Base-by-base conservation (phyloP, 495 filamentous ascomycete genomes). In the Rusavskia elegans region DNA sequence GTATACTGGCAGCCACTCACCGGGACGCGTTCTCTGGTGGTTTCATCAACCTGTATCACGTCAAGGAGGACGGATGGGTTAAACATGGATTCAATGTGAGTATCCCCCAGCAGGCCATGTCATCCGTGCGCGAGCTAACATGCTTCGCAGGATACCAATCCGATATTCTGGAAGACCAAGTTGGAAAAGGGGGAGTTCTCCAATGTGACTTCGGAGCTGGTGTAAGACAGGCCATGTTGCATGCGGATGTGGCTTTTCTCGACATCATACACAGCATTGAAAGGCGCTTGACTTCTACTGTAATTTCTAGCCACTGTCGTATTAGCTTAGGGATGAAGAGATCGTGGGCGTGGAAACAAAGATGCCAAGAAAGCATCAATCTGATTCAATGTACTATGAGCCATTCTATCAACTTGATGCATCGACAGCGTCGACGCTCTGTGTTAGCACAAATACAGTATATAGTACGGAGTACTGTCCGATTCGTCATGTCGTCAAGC, bases 91-190 rank as follows among this genome's bases (percentile, higher is more conserved):
- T 98, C 74, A 85, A 72, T 64, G 71, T 60, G 64, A 60, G 54
- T 48, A 21, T 50, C n/a, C 27, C 37, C n/a, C n/a, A 23, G 27
- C 48, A 39, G 21, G 29, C 6, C 51, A 21, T 32, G 41, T 49
- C 29, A 16, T 19, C 20, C 17, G 6, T 20, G 5, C 38, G 14
- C 7, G 8, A 51, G 53, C 52, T 65, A 37, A 62, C 41, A 6
- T 37, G 8, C 16, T 13, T 40, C 10, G 1, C 19, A 64, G 63
- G 87, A 94, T 64, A 94, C 88, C 57, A 88, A 92, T 73, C 87
- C 87, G 23, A 88, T 96, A 60, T 97, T 97, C 81, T 97, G 93
- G 92, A 85, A 93, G 78, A 95, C 87, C 40, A 98, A 97, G 82
- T 68, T 97, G 61, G 85, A 95, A 67, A 92, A 90, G 75, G 89